Percentiles rank a stretch among this genome's conserved stretches.
Evolutionary conservation across 202 grass and related monocot genomes (phyloP).

Genomic region (Saccharum hybrid): DNA sequence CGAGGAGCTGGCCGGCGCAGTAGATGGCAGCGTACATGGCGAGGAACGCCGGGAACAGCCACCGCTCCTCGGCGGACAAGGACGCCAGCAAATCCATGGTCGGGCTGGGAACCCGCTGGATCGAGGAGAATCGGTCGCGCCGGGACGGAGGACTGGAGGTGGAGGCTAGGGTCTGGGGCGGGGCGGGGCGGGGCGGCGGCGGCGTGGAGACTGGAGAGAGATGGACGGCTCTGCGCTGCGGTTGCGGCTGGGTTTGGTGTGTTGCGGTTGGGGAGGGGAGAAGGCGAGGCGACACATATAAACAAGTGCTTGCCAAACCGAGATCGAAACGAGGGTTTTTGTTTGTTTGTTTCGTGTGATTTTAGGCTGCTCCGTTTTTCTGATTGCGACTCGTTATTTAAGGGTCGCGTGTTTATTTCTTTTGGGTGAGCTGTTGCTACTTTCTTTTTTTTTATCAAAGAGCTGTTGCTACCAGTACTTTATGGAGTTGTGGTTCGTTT

Average conservation of each 20-base stretch:
- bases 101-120: not conserved
- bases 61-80: conserved; percentile 42
- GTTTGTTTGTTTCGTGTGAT: not conserved
- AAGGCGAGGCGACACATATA: not conserved
- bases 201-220: not conserved
- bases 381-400: not conserved
- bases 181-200: conserved; percentile 3
- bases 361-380: not conserved
- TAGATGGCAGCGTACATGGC: conserved; percentile 71
- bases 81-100: conserved; percentile 48
- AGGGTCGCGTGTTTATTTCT: not conserved
- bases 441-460: too few relatives aligned
- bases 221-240: not conserved
- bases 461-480: too few relatives aligned
- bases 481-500: too few relatives aligned
- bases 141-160: not conserved
- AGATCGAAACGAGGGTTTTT: not conserved
- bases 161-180: conserved; percentile 2
- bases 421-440: not conserved
- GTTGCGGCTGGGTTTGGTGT: not conserved
- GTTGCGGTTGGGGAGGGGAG: not conserved
- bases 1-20: conserved; percentile 47
- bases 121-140: conserved; percentile 11
- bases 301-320: not conserved
- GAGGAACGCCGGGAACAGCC: conserved; percentile 65